Conservation (phyloP, 805 yeast species). For the Suhomyces sp. region DNA sequence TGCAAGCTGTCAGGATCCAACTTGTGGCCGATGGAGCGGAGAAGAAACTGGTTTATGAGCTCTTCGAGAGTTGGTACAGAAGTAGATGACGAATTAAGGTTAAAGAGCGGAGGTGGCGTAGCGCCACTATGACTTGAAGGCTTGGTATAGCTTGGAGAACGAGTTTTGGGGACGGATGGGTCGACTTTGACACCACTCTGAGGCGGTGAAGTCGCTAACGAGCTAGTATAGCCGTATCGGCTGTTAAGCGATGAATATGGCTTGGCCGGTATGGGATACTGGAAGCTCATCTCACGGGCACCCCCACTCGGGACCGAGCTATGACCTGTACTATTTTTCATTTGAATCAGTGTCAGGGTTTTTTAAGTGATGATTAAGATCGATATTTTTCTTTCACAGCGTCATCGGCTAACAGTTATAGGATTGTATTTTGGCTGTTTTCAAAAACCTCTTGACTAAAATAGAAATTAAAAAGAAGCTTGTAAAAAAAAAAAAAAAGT, state of each 20-base stretch:
- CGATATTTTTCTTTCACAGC: neutral
- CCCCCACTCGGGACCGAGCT: neutral
- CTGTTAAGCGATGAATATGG: slow-evolving; percentile 7
- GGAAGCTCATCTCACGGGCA: neutral
- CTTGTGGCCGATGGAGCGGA: slow-evolving; percentile 19
- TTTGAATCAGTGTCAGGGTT: neutral
- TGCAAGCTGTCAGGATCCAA: slow-evolving; percentile 12
- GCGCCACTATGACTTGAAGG: neutral
- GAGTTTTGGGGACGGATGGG: neutral
- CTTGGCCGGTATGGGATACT: slow-evolving; percentile 8
- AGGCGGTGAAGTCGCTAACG: neutral
- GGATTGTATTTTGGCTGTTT: neutral
- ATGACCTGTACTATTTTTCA: neutral
- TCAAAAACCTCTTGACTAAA: neutral
- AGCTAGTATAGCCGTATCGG: slow-evolving; percentile 2
- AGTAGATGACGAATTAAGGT: neutral
- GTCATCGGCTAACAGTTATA: neutral
- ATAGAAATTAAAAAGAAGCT: slow-evolving; percentile 1
- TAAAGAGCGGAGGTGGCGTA: neutral
- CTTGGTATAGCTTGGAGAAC: neutral
- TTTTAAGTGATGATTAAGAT: neutral
- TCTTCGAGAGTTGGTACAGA: slow-evolving; percentile 20
- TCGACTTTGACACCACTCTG: neutral
- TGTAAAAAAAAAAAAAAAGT: slow-evolving; percentile 1
- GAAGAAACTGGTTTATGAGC: slow-evolving; percentile 32